Evolutionary conservation across 352 stramenopile genomes (phyloP), one percentile per base, ranked within the genome.

Genomic region (Phytopythium helicoides): DNA sequence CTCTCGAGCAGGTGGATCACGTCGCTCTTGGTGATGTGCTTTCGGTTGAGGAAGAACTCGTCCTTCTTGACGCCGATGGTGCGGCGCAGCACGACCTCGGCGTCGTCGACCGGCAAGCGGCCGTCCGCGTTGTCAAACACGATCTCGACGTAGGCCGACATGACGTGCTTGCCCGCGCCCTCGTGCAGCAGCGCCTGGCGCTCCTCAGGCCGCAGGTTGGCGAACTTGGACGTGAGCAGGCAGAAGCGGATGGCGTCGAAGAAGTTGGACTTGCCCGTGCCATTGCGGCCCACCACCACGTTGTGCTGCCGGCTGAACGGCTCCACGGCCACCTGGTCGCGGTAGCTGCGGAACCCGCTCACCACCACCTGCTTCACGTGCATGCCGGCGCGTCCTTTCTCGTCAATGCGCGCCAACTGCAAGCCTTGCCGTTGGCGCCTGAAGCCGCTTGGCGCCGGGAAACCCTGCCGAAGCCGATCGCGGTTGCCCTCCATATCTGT

Each of bases 61-160:
- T 99, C 98, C 73, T 99, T 99, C 76, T 99, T 99, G 50, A 98
- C 85, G 47, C 98, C 97, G 39, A 99, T 97, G n/a, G 96, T 99
- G 33, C 98, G 94, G 47, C 97, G 89, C 55, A 99, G 70, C 31
- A 97, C 83, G 16, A 99, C 97, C 51, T 97, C 92, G 36, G 94
- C 74, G 35, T 82, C 86, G 58, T 98, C 92, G 46, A 97, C 83
- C 7, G 85, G 89, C 59, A 99, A 84, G 0, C 97, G 87, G 18
- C 95, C 79, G 61, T 99, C 97, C n/a, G 81, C 87, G 68, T 99
- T 99, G 77, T 99, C 97, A 71, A 99, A 99, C 4, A 99, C 83
- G 53, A 99, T 97, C 79, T 99, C 97, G 0, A 99, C 97, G 67
- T 97, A 99, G 15, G 97, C 97, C 25, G 87, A 97, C 66, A 99